Conservation (phyloP, 768 basidiomycete genomes). For the Brasilioporus rufonigricans region DNA sequence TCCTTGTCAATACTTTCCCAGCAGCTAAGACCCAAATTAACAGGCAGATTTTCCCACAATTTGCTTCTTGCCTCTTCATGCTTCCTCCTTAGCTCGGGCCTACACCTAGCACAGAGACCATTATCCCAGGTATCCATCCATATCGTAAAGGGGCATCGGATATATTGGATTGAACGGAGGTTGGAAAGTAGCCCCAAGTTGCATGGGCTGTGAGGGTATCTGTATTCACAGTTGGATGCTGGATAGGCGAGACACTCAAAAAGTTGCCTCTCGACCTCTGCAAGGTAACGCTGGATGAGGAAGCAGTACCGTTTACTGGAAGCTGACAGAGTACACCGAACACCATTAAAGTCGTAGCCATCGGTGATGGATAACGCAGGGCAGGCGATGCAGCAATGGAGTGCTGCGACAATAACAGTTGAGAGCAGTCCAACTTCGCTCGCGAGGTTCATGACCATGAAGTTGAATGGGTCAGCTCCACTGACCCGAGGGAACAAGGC, state of each 20-base stretch:
- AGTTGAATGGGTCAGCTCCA: conserved; percentile 10
- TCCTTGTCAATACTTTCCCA: too few species aligned
- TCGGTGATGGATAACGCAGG: neutral
- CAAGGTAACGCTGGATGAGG: too few species aligned
- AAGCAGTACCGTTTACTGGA: neutral
- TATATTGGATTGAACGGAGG: too few species aligned
- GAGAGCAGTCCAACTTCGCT: conserved; percentile 10
- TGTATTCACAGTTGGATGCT: too few species aligned
- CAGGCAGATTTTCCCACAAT: conserved; percentile 3
- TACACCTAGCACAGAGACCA: conserved; percentile 4
- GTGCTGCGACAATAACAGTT: neutral
- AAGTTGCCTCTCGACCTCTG: too few species aligned
- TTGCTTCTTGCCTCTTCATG: neutral
- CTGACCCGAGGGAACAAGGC: conserved; percentile 6
- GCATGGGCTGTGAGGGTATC: too few species aligned
- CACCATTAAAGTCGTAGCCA: conserved; percentile 11
- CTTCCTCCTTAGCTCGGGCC: neutral
- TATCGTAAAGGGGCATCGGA: neutral
- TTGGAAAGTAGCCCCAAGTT: too few species aligned
- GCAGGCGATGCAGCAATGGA: conserved; percentile 9
- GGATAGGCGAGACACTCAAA: too few species aligned
- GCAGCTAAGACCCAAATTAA: too few species aligned
- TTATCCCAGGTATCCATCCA: conserved; percentile 3
- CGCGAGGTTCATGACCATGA: conserved; percentile 14
- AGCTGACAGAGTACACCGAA: neutral